Base-by-base conservation (phyloP, 2,329 filamentous ascomycete genomes). In the Aspergillus udagawae region DNA sequence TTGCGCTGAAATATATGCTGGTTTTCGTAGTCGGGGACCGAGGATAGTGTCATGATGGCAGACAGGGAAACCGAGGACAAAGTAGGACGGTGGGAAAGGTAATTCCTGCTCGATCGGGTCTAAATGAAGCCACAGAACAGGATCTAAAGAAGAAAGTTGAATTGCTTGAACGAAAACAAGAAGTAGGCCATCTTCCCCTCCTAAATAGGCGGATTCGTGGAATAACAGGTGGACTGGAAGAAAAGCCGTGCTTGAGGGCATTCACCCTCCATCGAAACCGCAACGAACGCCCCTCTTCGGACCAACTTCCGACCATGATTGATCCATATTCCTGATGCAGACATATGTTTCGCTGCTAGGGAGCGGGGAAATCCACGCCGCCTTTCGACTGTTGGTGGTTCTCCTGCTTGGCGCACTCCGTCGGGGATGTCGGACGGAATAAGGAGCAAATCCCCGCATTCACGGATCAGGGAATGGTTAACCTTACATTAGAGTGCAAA, bases 1-100 rank as follows among this genome's bases (percentile, higher is more conserved):
- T 84, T 83, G 58, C 82, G 75, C 52, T 82, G 73, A 58, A 84
- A 80, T 56, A 84, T 75, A 0, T 23, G 23, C 20, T 56, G 58
- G 45, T 60, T 60, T 28, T 60, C 58, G 55, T 56, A 60, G 55
- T 60, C 58, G 41, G 57, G 54, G 27, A 44, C 23, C 8, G 54
- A 10, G 32, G 32, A 38, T 5, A 38, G 32, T 1, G 32, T 17
- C 32, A 38, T 38, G 14, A 0, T 38, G 32, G 1, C 14, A 1
- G 32, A 17, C 14, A 32, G 14, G 14, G 14, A 38, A 17, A 38
- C 14, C 32, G 32, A 35, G 32, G 14, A 17, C 4, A n/a, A 5
- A 17, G 14, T 35, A 17, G 4, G 32, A 35, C 3, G 6, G 5
- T 38, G 3, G 14, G 5, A 38, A 38, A 38, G 2, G 0, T 5